These are phyloP conservation scores for Pseudogymnoascus sp. DNA, from an alignment of 2,329 filamentous ascomycete genomes.

Conservation along the genomic window DNA sequence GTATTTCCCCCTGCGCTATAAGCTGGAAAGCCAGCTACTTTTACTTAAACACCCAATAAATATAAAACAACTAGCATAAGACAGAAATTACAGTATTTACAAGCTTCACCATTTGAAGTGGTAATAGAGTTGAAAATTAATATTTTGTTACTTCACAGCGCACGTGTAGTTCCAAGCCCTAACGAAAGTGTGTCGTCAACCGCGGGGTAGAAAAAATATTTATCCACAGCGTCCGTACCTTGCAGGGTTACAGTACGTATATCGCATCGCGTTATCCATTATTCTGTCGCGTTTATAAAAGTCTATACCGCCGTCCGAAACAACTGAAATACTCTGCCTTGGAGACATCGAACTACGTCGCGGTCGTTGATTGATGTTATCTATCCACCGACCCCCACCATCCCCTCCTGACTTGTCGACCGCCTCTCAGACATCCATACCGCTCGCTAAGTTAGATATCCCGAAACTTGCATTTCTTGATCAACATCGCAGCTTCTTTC, in stretches of 20 bases:
- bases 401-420: neutral
- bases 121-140: neutral
- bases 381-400: conserved; percentile 8
- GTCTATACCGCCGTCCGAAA: neutral
- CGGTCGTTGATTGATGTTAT: conserved; percentile 7
- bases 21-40: neutral
- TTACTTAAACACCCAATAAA: neutral
- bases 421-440: conserved; percentile 7
- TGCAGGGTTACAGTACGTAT: conserved; percentile 11
- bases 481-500: neutral
- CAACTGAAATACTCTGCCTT: neutral
- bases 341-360: neutral
- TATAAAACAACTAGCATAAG: neutral
- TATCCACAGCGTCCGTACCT: conserved; percentile 7
- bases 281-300: neutral
- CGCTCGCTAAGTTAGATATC: conserved; percentile 10
- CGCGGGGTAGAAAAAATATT: conserved; percentile 10
- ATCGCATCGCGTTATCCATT: conserved; percentile 1
- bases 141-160: neutral
- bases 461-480: conserved; percentile 5
- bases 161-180: conserved; percentile 9
- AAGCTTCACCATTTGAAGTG: neutral
- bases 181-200: neutral
- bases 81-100: neutral
- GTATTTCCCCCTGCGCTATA: too few relatives aligned